Percentiles rank a stretch among this genome's conserved stretches.
These are phyloP conservation scores for Blastobotrys chiropterorum DNA, from an alignment of 805 yeast genomes.

Conservation along the genomic window DNA sequence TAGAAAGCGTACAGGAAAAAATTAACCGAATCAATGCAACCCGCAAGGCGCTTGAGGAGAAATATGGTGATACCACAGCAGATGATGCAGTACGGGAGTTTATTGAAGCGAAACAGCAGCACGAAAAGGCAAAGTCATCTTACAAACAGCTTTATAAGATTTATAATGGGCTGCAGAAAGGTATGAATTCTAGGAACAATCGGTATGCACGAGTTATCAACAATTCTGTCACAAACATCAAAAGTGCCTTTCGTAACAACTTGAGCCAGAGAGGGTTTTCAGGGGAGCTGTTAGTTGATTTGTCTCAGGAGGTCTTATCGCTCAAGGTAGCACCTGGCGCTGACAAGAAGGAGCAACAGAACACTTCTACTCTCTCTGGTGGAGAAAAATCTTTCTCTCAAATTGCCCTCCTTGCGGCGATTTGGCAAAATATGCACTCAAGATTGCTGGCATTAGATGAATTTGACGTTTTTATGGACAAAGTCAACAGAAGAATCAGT, in stretches of 20 bases:
- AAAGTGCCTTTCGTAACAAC: background rate
- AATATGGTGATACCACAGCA: background rate
- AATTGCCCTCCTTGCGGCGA: conserved; percentile 75
- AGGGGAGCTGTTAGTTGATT: conserved; percentile 66
- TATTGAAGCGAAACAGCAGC: background rate
- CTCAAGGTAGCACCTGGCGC: conserved; percentile 21
- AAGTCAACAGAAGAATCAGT: conserved; percentile 76
- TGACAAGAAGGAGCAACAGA: conserved; percentile 49
- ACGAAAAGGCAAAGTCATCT: background rate
- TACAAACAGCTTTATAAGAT: background rate
- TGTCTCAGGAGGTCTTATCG: conserved; percentile 26
- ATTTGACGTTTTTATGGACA: conserved; percentile 96
- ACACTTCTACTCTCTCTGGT: conserved; percentile 83
- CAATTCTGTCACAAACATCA: background rate
- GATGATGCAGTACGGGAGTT: background rate
- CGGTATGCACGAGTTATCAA: background rate
- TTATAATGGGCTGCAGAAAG: background rate
- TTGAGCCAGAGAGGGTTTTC: conserved; percentile 51
- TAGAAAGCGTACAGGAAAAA: background rate
- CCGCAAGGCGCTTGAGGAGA: background rate
- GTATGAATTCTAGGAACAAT: background rate
- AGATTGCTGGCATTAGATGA: conserved; percentile 89
- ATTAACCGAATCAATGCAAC: conserved; percentile 1
- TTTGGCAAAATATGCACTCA: conserved; percentile 91
- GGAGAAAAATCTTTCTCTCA: conserved; percentile 96